phyloP scores from a whole-genome alignment of 352 stramenopile species.

The Thraustochytrium sp. region DNA sequence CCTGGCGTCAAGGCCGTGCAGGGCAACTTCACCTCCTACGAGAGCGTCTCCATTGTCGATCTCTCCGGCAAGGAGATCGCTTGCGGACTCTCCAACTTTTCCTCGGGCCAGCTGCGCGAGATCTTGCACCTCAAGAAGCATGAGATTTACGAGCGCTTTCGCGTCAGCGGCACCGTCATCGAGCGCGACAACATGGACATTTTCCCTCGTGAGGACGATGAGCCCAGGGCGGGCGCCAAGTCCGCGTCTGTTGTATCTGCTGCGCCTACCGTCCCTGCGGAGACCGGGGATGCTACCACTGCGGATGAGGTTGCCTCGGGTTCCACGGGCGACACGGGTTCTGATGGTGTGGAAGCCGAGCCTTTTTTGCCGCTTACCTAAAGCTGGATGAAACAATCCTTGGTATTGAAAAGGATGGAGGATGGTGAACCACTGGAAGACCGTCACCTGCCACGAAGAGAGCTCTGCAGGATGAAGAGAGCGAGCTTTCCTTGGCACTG shows the following conservation, averaged over 20 bases:
- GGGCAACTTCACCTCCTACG: slow-evolving; percentile 29
- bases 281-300: not conserved
- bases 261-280: not conserved
- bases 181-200: slow-evolving; percentile 42
- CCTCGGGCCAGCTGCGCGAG: not conserved
- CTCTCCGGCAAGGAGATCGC: slow-evolving; percentile 12
- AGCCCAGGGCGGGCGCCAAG: not conserved
- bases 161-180: slow-evolving; percentile 9
- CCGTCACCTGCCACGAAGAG: too few relatives aligned
- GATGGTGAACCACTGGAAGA: too few relatives aligned
- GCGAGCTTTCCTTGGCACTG: too few relatives aligned
- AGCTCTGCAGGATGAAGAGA: too few relatives aligned
- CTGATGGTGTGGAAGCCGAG: not conserved
- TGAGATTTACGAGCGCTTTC: slow-evolving; percentile 11
- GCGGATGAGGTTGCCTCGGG: not conserved
- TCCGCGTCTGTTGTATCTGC: too few relatives aligned
- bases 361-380: not conserved
- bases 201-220: not conserved
- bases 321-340: too few relatives aligned
- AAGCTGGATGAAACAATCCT: not conserved
- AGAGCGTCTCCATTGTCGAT: not conserved
- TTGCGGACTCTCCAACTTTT: slow-evolving; percentile 21
- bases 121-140: slow-evolving; percentile 14
- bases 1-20: slow-evolving; percentile 7
- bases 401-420: too few relatives aligned